A percentile compares a stretch with the other conserved stretches of the same genome.
phyloP scores from a whole-genome alignment of 805 yeast species.

The Saturnispora zaruensis region DNA sequence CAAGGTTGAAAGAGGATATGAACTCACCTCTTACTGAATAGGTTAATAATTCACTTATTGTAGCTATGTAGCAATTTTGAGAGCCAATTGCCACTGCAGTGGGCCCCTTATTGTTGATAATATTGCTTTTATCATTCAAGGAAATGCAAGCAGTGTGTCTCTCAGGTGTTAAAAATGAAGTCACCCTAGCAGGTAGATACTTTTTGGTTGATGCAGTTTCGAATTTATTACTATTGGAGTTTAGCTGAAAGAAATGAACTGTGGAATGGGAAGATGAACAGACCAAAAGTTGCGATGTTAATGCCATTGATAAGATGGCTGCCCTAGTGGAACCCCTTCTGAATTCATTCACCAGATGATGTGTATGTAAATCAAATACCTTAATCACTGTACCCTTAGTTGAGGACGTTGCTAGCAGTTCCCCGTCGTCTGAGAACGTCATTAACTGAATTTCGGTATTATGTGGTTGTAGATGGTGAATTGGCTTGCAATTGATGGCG shows the following conservation, averaged over 20 bases:
- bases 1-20: background rate
- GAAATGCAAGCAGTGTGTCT: slow-evolving; percentile 87
- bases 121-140: slow-evolving; percentile 25
- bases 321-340: slow-evolving; percentile 85
- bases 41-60: slow-evolving; percentile 22
- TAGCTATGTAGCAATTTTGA: slow-evolving; percentile 58
- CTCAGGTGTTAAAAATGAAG: slow-evolving; percentile 79
- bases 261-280: slow-evolving; percentile 88
- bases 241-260: slow-evolving; percentile 61
- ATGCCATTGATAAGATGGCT: slow-evolving; percentile 63
- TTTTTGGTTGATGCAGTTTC: slow-evolving; percentile 10
- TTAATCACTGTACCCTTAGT: slow-evolving; percentile 84
- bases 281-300: slow-evolving; percentile 65
- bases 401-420: slow-evolving; percentile 80
- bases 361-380: slow-evolving; percentile 62
- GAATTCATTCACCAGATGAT: slow-evolving; percentile 59
- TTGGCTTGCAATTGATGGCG: slow-evolving; percentile 60
- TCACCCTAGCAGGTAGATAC: slow-evolving; percentile 67
- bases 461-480: slow-evolving; percentile 81
- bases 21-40: background rate
- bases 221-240: background rate
- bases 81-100: slow-evolving; percentile 26
- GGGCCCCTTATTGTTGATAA: slow-evolving; percentile 14
- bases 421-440: slow-evolving; percentile 66
- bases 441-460: slow-evolving; percentile 64